Base-by-base conservation (phyloP, 1,284 basidiomycete genomes). In the Rhodotorula sp. region DNA sequence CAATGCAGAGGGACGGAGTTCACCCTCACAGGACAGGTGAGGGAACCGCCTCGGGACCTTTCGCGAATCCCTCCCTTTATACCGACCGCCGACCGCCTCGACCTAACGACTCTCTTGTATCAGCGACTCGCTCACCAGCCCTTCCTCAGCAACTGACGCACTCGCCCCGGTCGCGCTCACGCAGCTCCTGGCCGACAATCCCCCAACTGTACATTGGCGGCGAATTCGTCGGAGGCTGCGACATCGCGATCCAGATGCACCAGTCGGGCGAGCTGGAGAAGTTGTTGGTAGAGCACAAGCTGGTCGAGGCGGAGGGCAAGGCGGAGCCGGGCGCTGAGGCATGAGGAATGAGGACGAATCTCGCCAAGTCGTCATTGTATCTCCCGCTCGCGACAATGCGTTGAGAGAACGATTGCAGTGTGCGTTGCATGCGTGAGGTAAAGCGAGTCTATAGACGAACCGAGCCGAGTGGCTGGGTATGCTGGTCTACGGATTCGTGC, bases 201-300 rank as follows among this genome's bases (percentile, higher is more conserved):
- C 96, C 96, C 19, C 95, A 99, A 81, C 82, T 99, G 15, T 99
- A 96, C 79, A 85, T 98, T 52, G 88, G 91, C 67, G 94, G 94
- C 34, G 94, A 97, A 79, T 99, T 99, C 78, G 85, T 98, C 39
- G 95, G 95, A 58, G 95, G 95, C 59, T 97, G 94, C 80, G 95
- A 99, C 82, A 97, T 98, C 77, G 83, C 98, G 63, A 81, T 98
- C 39, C 87, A 87, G 75, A 97, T 98, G 95, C 95, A 98, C 81
- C 92, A 96, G 82, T 90, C 88, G 9, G 95, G 95, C 66, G 94
- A 98, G 81, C 85, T 99, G 27, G 93, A 95, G 79, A 85, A 86
- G 48, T 83, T 97, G 27, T 84, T 98, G 27, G 85, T 87, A 77
- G 87, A 90, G 79, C 85, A 89, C 74, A 83, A 86, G 24, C 81